Evolutionary conservation across 495 filamentous ascomycete genomes (phyloP), one percentile per base, ranked within the genome.

Genomic region (Astrocystis sublimbata): DNA sequence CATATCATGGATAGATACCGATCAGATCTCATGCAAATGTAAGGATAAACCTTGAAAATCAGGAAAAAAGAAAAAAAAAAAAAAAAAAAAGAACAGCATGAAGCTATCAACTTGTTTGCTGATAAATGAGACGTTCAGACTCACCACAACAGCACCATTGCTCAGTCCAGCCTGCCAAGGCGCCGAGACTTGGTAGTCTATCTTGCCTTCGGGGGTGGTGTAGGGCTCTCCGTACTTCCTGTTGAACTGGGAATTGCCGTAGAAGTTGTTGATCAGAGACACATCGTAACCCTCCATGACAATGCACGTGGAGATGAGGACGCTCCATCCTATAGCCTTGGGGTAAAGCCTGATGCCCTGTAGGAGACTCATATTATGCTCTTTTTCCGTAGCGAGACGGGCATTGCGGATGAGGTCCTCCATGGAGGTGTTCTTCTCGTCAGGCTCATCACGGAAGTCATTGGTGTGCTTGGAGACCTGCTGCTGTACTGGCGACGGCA

Each of bases 91-190:
- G n/a, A n/a, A n/a, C n/a, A n/a, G n/a, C n/a, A n/a, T n/a, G n/a
- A n/a, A n/a, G n/a, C n/a, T n/a, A n/a, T n/a, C n/a, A n/a, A n/a
- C n/a, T n/a, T n/a, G n/a, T n/a, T n/a, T n/a, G n/a, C n/a, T n/a
- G n/a, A n/a, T n/a, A n/a, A n/a, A n/a, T n/a, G n/a, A n/a, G n/a
- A n/a, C n/a, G n/a, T n/a, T n/a, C n/a, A n/a, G n/a, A 71, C 78
- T 73, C 53, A 81, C 89, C 61, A 70, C 70, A 43, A 72, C 70
- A 33, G 70, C 68, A 64, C 70, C 70, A 68, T 92, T 92, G 61
- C 86, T 89, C 38, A 93, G 76, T 58, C 88, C 89, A 7, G 89
- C 77, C 76, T 92, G 89, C 90, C 90, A 93, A 60, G 85, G 70
- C 13, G 89, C 88, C 15, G 89, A 75, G 8, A 93, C 79, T 66